These are phyloP conservation scores for Neocatenulostroma microsporum DNA, from an alignment of 2,329 filamentous ascomycete genomes.

Conservation along the genomic window DNA sequence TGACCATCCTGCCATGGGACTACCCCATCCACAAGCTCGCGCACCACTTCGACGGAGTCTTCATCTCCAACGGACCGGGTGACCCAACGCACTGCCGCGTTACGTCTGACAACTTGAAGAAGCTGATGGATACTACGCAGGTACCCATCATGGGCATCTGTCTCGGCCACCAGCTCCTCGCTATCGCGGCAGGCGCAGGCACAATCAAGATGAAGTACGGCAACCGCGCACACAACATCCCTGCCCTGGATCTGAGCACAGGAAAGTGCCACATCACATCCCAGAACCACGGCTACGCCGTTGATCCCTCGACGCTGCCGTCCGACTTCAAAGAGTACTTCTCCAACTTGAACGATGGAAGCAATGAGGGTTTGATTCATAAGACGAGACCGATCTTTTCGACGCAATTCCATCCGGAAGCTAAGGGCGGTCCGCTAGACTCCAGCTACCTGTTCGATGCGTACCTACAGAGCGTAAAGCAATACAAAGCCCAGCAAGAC, in stretches of 20 bases:
- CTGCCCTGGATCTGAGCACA: constrained; percentile 85
- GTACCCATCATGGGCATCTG: constrained; percentile 97
- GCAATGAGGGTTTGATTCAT: constrained; percentile 97
- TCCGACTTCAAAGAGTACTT: constrained; percentile 96
- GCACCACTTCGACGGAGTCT: constrained; percentile 95
- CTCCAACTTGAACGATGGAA: constrained; percentile 94
- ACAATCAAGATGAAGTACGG: constrained; percentile 99
- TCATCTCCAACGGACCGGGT: constrained; percentile 97
- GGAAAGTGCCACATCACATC: constrained; percentile 97
- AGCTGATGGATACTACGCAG: constrained; percentile 83
- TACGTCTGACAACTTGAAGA: constrained; percentile 84
- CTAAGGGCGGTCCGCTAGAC: constrained; percentile 94
- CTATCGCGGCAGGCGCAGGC: constrained; percentile 75
- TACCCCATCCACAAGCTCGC: constrained; percentile 98
- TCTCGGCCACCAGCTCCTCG: constrained; percentile 91
- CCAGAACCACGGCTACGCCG: constrained; percentile 97
- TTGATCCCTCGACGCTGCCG: constrained; percentile 75
- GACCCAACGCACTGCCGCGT: constrained; percentile 95
- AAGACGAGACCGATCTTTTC: constrained; percentile 94
- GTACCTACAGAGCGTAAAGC: constrained; percentile 81
- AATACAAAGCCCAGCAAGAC: constrained; percentile 77
- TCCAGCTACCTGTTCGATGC: constrained; percentile 94
- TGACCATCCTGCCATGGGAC: constrained; percentile 92
- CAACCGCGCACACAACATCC: constrained; percentile 98
- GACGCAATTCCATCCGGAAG: constrained; percentile 97